Evolutionary conservation across 176 grass and related monocot genomes (phyloP), one percentile per base, ranked within the genome.

Genomic region (Saccharum spontaneum): DNA sequence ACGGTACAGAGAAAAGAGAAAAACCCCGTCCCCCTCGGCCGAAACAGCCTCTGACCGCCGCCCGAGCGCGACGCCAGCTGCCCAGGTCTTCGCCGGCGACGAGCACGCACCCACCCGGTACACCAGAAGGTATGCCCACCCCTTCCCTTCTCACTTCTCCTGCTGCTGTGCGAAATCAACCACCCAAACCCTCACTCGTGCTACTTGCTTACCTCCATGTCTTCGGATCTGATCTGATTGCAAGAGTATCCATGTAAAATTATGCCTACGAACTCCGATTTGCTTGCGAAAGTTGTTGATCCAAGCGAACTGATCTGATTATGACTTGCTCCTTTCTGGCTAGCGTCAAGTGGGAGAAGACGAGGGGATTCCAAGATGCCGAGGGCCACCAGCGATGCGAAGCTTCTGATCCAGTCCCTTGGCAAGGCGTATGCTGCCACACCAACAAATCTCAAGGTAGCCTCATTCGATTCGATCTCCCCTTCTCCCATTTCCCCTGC

Each of bases 391-490:
- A 92, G 73, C 3, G 93, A 98, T 59, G 93, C 93, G 8, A 89
- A 81, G 78, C 87, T 91, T 10, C 85, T 98, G 24, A 79, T 98
- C 86, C 87, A 93, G 76, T 98, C 93, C 54, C 88, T 98, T 26
- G 68, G n/a, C 76, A 94, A 87, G 74, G 93, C 96, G 1, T 98
- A 95, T 60, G 83, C 88, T 48, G 90, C 91, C 81, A 96, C 90
- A 13, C 93, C 97, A n/a, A 89, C 88, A 10, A 94, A 84, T 75
- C 90, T 99, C 54, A 99, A 92, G 88, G 97, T 92, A 77, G 16
- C 30, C 76, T 80, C 1, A 22, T 10, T 62, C 59, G n/a, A 62
- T 62, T 2, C n/a, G 10, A 62, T 0, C 15, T 5, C n/a, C 23
- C 38, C 14, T 68, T 16, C 14, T 3, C 15, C 37, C 28, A 37